phyloP scores from a whole-genome alignment of 202 grass and related monocot genomes.

The Miscanthus sacchariflorus region DNA sequence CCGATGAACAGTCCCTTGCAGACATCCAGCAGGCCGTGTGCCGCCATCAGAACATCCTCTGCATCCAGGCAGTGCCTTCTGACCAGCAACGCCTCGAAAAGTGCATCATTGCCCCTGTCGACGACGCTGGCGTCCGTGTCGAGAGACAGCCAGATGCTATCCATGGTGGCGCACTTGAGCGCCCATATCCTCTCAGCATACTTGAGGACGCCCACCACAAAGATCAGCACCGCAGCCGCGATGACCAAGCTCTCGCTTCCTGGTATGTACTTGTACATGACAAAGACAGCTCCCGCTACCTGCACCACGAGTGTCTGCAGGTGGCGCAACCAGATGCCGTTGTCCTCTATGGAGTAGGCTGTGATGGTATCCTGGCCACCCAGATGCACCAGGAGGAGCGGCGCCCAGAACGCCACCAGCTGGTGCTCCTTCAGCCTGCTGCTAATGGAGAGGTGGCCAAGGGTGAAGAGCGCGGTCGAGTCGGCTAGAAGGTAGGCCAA shows the following conservation, averaged over 20 bases:
- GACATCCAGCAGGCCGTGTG: not conserved
- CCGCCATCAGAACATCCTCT: not conserved
- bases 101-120: no score
- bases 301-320: conserved; percentile 28
- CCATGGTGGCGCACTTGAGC: conserved; percentile 39
- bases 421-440: not conserved
- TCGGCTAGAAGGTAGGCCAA: conserved; percentile 46
- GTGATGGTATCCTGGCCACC: conserved; percentile 58
- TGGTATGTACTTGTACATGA: conserved; percentile 14
- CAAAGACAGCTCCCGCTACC: not conserved
- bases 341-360: conserved; percentile 53
- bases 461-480: conserved; percentile 30
- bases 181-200: conserved; percentile 21
- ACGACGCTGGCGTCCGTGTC: not conserved
- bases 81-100: not conserved
- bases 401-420: conserved; percentile 49
- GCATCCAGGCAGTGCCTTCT: not conserved
- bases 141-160: conserved; percentile 20
- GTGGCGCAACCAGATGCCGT: conserved; percentile 54
- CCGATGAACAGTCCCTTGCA: conserved; percentile 42
- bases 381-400: conserved; percentile 55
- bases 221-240: conserved; percentile 33
- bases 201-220: conserved; percentile 36
- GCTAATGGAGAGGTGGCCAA: conserved; percentile 38
- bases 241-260: not conserved